Evolutionary conservation across 2,329 filamentous ascomycete species (phyloP).

Genomic region (Pseudocercospora cruenta): DNA sequence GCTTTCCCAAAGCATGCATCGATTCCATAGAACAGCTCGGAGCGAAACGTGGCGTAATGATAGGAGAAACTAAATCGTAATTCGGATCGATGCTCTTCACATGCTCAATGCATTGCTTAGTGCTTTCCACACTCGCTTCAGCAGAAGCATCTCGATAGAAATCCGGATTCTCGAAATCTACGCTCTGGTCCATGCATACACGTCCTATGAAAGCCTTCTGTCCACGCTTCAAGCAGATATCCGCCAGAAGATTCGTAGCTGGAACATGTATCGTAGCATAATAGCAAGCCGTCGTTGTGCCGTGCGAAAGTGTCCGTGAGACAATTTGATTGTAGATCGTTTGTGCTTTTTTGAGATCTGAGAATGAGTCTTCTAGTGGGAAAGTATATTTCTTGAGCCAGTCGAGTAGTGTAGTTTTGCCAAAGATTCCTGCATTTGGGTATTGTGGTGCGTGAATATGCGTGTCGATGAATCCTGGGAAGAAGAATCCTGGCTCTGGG

Average conservation of each 20-base stretch:
- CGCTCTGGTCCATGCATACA: conserved; percentile 86
- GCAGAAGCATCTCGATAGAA: conserved; percentile 78
- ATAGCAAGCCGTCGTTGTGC: conserved; percentile 93
- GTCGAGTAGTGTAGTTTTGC: conserved; percentile 86
- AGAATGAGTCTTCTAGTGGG: conserved; percentile 80
- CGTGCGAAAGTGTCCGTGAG: conserved; percentile 78
- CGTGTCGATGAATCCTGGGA: conserved; percentile 87
- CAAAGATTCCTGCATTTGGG: conserved; percentile 91
- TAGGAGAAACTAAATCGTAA: conserved; percentile 69
- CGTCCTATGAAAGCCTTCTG: conserved; percentile 90
- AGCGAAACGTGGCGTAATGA: conserved; percentile 73
- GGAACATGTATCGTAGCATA: conserved; percentile 86
- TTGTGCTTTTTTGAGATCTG: conserved; percentile 63
- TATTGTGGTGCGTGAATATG: conserved; percentile 96
- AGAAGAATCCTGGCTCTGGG: conserved; percentile 70
- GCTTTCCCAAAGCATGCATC: conserved; percentile 65
- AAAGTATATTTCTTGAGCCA: conserved; percentile 97
- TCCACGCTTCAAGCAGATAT: conserved; percentile 76
- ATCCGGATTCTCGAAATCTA: conserved; percentile 61
- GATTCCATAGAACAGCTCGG: conserved; percentile 57
- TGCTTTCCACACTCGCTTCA: conserved; percentile 58
- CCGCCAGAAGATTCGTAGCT: conserved; percentile 87
- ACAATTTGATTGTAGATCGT: conserved; percentile 79
- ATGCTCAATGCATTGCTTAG: conserved; percentile 55
- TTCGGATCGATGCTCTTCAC: conserved; percentile 68